Percentiles rank a stretch among this genome's conserved stretches.
Evolutionary conservation across 495 filamentous ascomycete genomes (phyloP).

Genomic region (Hypoxylon fragiforme): DNA sequence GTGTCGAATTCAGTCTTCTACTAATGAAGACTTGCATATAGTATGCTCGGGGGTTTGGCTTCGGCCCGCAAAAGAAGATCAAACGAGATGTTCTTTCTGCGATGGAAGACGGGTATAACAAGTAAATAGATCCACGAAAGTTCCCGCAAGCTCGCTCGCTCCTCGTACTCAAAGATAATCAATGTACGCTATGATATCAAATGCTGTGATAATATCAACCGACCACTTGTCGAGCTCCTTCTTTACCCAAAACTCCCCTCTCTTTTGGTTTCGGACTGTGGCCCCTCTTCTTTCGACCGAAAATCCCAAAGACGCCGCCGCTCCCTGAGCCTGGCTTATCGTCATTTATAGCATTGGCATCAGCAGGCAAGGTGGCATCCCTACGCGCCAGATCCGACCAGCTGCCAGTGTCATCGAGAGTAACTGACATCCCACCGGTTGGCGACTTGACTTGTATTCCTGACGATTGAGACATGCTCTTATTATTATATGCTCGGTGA

Average conservation of each 20-base stretch:
- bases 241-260: slow-evolving; percentile 89
- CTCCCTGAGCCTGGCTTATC: slow-evolving; percentile 44
- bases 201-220: slow-evolving; percentile 36
- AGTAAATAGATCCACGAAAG: neutral
- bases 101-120: slow-evolving; percentile 13
- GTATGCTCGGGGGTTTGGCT: neutral
- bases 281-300: slow-evolving; percentile 84
- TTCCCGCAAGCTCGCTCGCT: neutral
- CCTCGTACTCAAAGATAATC: slow-evolving; percentile 9
- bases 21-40: neutral
- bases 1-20: slow-evolving; percentile 4
- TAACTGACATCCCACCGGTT: slow-evolving; percentile 86
- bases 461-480: slow-evolving; percentile 42
- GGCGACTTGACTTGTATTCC: slow-evolving; percentile 69
- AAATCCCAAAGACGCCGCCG: slow-evolving; percentile 85
- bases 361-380: slow-evolving; percentile 73
- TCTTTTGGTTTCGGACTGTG: slow-evolving; percentile 94
- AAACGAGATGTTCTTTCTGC: slow-evolving; percentile 7
- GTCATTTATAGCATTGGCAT: slow-evolving; percentile 56
- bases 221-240: slow-evolving; percentile 82
- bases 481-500: slow-evolving; percentile 49
- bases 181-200: slow-evolving; percentile 9
- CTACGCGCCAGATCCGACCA: slow-evolving; percentile 89
- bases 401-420: slow-evolving; percentile 81
- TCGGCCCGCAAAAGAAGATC: neutral